Conservation (phyloP, 2,329 filamentous ascomycete species). For the Verticillium zaregamsianum region DNA sequence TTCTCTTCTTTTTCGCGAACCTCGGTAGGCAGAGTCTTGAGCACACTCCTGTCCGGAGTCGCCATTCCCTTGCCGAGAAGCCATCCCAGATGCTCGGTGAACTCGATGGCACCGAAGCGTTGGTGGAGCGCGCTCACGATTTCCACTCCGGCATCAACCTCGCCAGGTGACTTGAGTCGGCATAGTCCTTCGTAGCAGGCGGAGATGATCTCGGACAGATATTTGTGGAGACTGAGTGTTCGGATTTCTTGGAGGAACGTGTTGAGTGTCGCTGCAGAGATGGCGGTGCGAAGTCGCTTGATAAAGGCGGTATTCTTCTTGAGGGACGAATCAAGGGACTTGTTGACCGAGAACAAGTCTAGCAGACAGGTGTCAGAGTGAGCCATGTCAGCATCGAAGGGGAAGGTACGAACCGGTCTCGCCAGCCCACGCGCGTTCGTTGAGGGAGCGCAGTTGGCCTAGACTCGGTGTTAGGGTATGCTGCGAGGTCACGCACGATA, state of each 20-base stretch:
- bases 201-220: slow-evolving; percentile 93
- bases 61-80: slow-evolving; percentile 85
- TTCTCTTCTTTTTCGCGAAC: slow-evolving; percentile 93
- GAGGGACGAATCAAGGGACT: slow-evolving; percentile 85
- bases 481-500: neutral
- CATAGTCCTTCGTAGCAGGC: slow-evolving; percentile 93
- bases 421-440: slow-evolving; percentile 82
- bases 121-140: slow-evolving; percentile 94
- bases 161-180: slow-evolving; percentile 85
- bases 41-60: slow-evolving; percentile 77
- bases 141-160: slow-evolving; percentile 87
- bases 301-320: slow-evolving; percentile 99
- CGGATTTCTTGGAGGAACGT: slow-evolving; percentile 90
- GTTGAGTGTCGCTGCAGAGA: slow-evolving; percentile 71
- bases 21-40: slow-evolving; percentile 77
- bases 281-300: slow-evolving; percentile 86
- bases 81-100: slow-evolving; percentile 90
- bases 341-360: slow-evolving; percentile 76
- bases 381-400: slow-evolving; percentile 7
- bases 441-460: slow-evolving; percentile 90
- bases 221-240: slow-evolving; percentile 88
- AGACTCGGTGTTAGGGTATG: slow-evolving; percentile 10
- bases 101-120: slow-evolving; percentile 84
- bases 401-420: slow-evolving; percentile 63
- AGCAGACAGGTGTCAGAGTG: slow-evolving; percentile 10